phyloP scores from a whole-genome alignment of 192 early-diverging fungal genomes.

The Coemansia guatemalensis region DNA sequence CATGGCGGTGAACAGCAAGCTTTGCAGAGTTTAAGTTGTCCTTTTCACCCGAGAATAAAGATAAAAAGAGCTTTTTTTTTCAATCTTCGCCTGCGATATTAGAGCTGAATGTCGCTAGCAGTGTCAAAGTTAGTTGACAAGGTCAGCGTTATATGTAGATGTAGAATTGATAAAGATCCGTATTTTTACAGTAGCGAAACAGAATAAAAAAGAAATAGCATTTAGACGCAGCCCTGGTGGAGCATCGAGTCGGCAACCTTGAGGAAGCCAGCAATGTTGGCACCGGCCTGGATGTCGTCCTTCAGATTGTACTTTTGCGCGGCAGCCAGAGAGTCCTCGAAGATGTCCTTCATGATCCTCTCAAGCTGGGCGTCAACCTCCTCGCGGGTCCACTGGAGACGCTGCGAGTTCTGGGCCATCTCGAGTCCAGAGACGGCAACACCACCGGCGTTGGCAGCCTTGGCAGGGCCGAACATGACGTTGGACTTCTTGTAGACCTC shows the following conservation, averaged over 20 bases:
- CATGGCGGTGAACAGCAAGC: constrained; percentile 17
- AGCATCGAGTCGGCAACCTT: constrained; percentile 59
- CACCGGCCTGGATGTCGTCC: constrained; percentile 56
- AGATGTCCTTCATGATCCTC: constrained; percentile 59
- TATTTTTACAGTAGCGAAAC: not conserved
- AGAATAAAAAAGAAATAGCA: not conserved
- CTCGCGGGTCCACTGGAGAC: constrained; percentile 57
- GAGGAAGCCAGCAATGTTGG: constrained; percentile 62
- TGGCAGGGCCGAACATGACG: constrained; percentile 56
- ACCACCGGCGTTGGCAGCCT: constrained; percentile 60
- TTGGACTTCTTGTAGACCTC: constrained; percentile 53
- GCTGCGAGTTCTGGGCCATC: constrained; percentile 61
- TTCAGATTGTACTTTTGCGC: constrained; percentile 49
- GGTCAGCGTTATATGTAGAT: not conserved
- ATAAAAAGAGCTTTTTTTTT: constrained; percentile 2
- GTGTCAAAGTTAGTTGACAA: too few species aligned
- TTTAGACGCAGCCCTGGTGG: constrained; percentile 55
- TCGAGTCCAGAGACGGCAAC: constrained; percentile 59
- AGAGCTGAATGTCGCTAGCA: too few species aligned
- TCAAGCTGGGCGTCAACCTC: constrained; percentile 56
- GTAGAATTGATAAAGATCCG: not conserved
- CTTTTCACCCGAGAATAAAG: constrained; percentile 3
- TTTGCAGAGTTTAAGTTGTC: constrained; percentile 50
- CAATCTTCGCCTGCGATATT: too few species aligned
- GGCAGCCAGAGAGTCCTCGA: constrained; percentile 55